Evolutionary conservation across 352 stramenopile genomes (phyloP).

Genomic region (Thraustochytrium striatum): DNA sequence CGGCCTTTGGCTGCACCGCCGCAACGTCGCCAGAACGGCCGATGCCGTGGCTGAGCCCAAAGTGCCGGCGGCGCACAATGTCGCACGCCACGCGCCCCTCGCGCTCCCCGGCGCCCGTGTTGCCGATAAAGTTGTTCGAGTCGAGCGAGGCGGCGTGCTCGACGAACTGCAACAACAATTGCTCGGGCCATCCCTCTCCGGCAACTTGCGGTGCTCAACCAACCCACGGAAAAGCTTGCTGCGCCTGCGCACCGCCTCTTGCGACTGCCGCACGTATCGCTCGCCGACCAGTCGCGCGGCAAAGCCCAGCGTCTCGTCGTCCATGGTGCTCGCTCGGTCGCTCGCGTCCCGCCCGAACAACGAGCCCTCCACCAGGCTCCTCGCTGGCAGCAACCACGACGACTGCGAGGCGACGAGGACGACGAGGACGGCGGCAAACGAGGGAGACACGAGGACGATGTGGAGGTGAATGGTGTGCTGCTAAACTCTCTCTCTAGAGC

Average conservation of each 20-base stretch:
- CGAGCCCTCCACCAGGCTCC: too few species aligned
- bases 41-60: conserved; percentile 88
- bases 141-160: conserved; percentile 68
- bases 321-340: conserved; percentile 11
- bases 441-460: too few species aligned
- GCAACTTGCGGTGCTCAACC: conserved; percentile 73
- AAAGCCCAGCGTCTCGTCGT: conserved; percentile 1
- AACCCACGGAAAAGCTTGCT: conserved; percentile 69
- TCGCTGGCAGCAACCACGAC: too few species aligned
- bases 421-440: too few species aligned
- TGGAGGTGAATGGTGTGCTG: too few species aligned
- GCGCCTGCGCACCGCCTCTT: conserved; percentile 64
- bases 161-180: conserved; percentile 75
- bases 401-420: too few species aligned
- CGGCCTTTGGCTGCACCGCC: conserved; percentile 96
- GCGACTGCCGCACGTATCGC: conserved; percentile 65
- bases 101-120: conserved; percentile 89
- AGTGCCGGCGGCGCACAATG: conserved; percentile 81
- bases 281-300: conserved; percentile 10
- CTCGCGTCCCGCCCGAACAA: too few species aligned
- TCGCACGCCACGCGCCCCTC: conserved; percentile 85
- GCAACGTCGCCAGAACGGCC: conserved; percentile 94
- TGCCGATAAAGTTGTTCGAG: conserved; percentile 87
- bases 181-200: conserved; percentile 80
- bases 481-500: too few species aligned